These are phyloP conservation scores for Magnaporthales sp. DNA, from an alignment of 2,329 filamentous ascomycete species.

Conservation along the genomic window DNA sequence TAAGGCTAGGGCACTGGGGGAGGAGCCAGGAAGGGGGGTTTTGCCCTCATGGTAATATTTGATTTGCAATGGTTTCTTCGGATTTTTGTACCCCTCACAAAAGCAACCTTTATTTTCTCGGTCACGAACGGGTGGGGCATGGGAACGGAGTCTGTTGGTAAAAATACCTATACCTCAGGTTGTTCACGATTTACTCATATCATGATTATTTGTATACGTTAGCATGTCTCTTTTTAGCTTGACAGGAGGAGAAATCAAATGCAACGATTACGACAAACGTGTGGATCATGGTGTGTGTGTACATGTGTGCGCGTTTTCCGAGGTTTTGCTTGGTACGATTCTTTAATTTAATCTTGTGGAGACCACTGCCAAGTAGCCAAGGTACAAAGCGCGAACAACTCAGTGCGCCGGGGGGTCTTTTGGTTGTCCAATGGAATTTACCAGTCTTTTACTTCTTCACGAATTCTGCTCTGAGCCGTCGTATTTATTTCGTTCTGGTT, in stretches of 20 bases:
- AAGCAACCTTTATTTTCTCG: background rate
- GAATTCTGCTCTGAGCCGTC: no score
- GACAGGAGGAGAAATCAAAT: background rate
- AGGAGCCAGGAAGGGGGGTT: background rate
- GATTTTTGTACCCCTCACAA: background rate
- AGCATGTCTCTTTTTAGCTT: background rate
- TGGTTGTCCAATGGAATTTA: background rate
- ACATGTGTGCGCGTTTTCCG: background rate
- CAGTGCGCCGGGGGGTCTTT: background rate
- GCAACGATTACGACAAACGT: background rate
- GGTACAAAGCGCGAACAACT: background rate
- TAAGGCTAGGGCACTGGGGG: background rate
- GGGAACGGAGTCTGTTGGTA: background rate
- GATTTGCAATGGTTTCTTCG: background rate
- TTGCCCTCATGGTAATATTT: background rate
- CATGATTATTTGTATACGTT: background rate
- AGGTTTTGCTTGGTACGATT: background rate
- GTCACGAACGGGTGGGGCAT: background rate
- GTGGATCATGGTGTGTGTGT: background rate
- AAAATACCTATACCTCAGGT: background rate
- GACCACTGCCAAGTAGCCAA: background rate
- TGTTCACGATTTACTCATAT: background rate
- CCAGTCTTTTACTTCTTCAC: background rate
- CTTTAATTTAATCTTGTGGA: background rate
- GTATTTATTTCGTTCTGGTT: background rate